These are phyloP conservation scores for Aspergillus taichungensis DNA, from an alignment of 495 filamentous ascomycete species.

Conservation along the genomic window DNA sequence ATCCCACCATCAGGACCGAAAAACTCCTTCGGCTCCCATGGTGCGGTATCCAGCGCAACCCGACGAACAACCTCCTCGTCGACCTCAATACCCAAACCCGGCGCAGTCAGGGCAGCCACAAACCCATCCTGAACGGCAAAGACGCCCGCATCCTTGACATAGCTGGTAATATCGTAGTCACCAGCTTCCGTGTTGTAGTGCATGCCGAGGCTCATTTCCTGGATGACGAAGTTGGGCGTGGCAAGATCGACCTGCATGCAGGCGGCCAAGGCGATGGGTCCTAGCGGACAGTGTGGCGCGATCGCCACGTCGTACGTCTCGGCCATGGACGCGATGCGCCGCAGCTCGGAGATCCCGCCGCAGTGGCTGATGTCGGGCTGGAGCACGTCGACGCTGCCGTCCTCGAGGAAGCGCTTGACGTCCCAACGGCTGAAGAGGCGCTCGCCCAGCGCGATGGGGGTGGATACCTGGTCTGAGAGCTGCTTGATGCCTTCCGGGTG, in stretches of 20 bases:
- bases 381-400: constrained; percentile 60
- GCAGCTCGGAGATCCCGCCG: constrained; percentile 67
- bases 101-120: constrained; percentile 51
- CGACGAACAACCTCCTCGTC: constrained; percentile 57
- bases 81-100: constrained; percentile 67
- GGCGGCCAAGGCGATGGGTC: constrained; percentile 67
- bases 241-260: constrained; percentile 58
- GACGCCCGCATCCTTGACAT: constrained; percentile 51
- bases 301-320: constrained; percentile 72
- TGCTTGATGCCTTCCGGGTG: constrained; percentile 62
- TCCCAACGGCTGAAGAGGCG: constrained; percentile 70
- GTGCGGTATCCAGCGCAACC: constrained; percentile 39
- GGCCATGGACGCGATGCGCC: constrained; percentile 62
- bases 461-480: constrained; percentile 50
- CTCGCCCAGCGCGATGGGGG: constrained; percentile 69
- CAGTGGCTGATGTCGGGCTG: constrained; percentile 72
- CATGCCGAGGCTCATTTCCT: constrained; percentile 74
- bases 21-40: constrained; percentile 56
- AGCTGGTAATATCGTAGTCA: constrained; percentile 57
- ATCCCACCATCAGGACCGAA: constrained; percentile 62
- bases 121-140: constrained; percentile 60
- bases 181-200: constrained; percentile 63
- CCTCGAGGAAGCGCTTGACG: constrained; percentile 62
- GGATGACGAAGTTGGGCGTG: constrained; percentile 65
- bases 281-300: constrained; percentile 71